A percentile compares a stretch with the other conserved stretches of the same genome.
These are phyloP conservation scores for Melastoma malabathricum DNA, from an alignment of 345 rosid species.

Conservation along the genomic window DNA sequence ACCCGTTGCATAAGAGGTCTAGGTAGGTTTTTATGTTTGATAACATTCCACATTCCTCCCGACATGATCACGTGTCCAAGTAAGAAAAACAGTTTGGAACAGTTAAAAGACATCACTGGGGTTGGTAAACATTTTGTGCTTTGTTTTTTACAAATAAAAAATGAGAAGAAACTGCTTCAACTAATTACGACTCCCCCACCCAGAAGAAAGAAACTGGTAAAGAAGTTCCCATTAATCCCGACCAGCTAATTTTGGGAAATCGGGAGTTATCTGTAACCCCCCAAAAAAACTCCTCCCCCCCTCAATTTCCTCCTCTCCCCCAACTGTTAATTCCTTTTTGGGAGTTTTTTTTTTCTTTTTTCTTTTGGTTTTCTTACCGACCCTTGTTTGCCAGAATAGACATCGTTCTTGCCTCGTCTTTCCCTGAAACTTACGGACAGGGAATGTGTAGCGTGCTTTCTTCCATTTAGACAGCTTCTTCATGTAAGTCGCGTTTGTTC, in stretches of 20 bases:
- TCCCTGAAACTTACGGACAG: background rate
- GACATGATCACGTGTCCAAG: no score
- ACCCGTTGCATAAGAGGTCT: no score
- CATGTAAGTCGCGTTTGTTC: no score
- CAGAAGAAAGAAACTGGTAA: no score
- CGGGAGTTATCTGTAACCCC: conserved; percentile 8
- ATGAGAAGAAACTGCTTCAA: background rate
- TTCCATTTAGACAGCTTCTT: no score
- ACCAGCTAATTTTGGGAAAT: conserved; percentile 24
- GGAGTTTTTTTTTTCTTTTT: background rate
- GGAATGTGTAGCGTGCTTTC: no score
- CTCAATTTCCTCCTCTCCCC: background rate
- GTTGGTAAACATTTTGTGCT: no score
- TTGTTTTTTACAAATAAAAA: background rate
- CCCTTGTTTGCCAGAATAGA: background rate
- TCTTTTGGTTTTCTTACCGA: background rate
- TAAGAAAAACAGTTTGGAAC: no score
- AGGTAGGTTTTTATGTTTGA: no score
- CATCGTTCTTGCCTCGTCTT: background rate
- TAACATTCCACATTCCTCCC: no score
- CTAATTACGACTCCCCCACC: background rate
- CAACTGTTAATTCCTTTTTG: background rate
- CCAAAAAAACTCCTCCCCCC: no score
- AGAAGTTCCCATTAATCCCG: conserved; percentile 2
- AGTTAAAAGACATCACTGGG: no score